Evolutionary conservation across 2,329 filamentous ascomycete genomes (phyloP), one percentile per base, ranked within the genome.

Genomic region (Fusarium pseudonygamai): DNA sequence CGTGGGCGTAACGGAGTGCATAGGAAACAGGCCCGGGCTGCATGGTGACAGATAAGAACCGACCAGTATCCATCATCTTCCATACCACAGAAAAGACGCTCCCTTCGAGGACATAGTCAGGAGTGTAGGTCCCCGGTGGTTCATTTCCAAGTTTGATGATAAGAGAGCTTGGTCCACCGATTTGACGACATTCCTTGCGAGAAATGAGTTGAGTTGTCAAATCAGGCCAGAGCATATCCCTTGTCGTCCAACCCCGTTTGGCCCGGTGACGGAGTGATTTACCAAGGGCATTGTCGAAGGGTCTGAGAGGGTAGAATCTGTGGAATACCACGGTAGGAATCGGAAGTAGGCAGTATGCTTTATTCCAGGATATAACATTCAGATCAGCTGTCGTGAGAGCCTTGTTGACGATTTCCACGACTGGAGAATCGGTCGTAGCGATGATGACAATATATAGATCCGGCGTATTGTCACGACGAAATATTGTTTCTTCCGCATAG

Each of bases 281-380:
- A 4, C 15, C 26, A 32, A 40, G 15, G 6, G 2, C 5, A 2
- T 20, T 2, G 15, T 30, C 26, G 7, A 42, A 10, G 5, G 28
- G 20, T 3, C 36, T 36, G 5, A 64, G 4, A 16, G 8, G n/a
- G 14, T 55, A 55, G 8, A 65, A 55, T 20, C 47, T 65, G 10
- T 65, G 47, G 5, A 5, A n/a, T 1, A 30, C 14, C 6, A 65
- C 13, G 8, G 26, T 64, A 6, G 32, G 16, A 4, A 46, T 4
- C 4, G 58, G 62, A 11, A 65, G 40, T 2, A 64, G 47, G 1
- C 26, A 47, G 20, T 65, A 65, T 22, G 22, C 40, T 28, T 65
- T 65, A 8, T 65, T 65, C 59, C 62, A 65, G 3, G 59, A 55
- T 6, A 65, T 47, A 15, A 55, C 15, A n/a, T 36, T 30, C 39